Conservation (phyloP, 805 yeast species). For the Naumovozyma baii region DNA sequence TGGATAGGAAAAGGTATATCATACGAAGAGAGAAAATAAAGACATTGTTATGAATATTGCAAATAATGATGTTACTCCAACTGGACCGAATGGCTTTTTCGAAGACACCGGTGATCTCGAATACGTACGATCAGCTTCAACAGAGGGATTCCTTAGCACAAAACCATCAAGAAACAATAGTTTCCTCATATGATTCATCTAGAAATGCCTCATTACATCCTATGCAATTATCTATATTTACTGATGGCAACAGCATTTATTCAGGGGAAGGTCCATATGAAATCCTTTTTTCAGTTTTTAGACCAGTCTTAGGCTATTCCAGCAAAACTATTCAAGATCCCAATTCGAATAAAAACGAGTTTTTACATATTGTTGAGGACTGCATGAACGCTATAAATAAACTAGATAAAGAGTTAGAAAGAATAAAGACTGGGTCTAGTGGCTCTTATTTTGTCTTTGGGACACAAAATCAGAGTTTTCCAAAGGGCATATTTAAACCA, state of each 20-base stretch:
- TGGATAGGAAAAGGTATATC: too few species aligned
- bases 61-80: not conserved
- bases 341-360: slow-evolving; percentile 3
- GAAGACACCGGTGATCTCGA: slow-evolving; percentile 11
- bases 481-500: slow-evolving; percentile 62
- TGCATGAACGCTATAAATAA: slow-evolving; percentile 39
- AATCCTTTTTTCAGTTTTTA: slow-evolving; percentile 49
- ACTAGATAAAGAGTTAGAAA: slow-evolving; percentile 36
- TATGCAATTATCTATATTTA: not conserved
- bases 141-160: slow-evolving; percentile 9
- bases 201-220: not conserved
- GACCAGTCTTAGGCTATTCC: slow-evolving; percentile 29
- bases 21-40: too few species aligned
- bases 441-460: slow-evolving; percentile 56
- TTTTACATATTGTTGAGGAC: slow-evolving; percentile 30
- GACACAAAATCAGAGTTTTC: slow-evolving; percentile 14
- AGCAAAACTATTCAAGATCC: slow-evolving; percentile 14
- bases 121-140: slow-evolving; percentile 18
- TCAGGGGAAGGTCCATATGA: slow-evolving; percentile 26
- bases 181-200: not conserved
- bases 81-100: slow-evolving; percentile 6
- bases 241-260: not conserved
- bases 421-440: slow-evolving; percentile 58
- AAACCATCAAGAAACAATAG: slow-evolving; percentile 1
- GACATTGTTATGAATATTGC: too few species aligned